phyloP scores from a whole-genome alignment of 257 asterid genomes.

The Capsicum pubescens region DNA sequence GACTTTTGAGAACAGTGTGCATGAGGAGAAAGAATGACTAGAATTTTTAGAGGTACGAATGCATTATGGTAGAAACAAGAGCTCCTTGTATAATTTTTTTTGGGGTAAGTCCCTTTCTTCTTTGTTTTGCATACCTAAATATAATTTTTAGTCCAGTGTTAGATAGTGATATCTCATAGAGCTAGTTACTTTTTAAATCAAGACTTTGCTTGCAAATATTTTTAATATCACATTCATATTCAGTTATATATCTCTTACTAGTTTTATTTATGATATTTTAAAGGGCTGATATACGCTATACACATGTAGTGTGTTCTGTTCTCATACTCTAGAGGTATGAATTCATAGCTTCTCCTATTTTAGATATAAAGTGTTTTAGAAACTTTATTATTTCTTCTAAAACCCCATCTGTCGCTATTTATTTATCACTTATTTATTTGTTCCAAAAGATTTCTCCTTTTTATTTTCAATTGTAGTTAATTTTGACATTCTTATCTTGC shows the following conservation, averaged over 20 bases:
- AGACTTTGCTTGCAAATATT: background rate
- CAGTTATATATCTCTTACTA: background rate
- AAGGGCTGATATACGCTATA: no score
- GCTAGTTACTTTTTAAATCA: background rate
- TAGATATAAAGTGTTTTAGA: background rate
- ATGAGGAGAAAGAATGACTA: conserved; percentile 90
- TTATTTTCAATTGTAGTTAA: background rate
- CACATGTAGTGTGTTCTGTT: background rate
- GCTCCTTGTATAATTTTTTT: background rate
- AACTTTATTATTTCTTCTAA: background rate
- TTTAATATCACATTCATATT: background rate
- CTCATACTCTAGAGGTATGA: background rate
- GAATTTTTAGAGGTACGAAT: conserved; percentile 77
- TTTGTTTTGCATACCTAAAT: background rate
- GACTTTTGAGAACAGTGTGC: conserved; percentile 88
- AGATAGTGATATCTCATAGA: background rate
- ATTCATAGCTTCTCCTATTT: background rate
- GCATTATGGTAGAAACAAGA: background rate
- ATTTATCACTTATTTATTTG: background rate
- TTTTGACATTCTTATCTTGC: background rate
- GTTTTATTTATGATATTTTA: background rate
- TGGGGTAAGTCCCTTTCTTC: background rate
- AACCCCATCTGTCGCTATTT: background rate
- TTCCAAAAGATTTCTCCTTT: background rate
- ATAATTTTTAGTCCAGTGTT: background rate